Evolutionary conservation across 2,329 filamentous ascomycete genomes (phyloP).

Genomic region (Diplodia scrobiculata): DNA sequence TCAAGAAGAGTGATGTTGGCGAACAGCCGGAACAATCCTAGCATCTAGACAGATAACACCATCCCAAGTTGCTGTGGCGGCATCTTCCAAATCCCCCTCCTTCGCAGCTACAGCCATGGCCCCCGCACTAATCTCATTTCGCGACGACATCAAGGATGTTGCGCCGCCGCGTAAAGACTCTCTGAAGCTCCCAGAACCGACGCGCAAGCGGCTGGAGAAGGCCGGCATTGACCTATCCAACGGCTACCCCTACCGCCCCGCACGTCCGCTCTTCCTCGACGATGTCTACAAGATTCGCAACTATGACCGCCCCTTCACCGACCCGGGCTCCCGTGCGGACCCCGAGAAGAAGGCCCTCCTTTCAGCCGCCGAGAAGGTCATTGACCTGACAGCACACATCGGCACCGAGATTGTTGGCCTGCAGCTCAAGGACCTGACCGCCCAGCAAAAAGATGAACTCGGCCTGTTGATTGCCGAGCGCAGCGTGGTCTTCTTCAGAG

Average conservation of each 20-base stretch:
- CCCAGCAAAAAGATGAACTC: conserved; percentile 63
- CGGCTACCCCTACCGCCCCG: conserved; percentile 71
- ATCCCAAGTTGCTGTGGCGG: neutral
- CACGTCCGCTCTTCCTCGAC: conserved; percentile 67
- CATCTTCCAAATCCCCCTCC: conserved; percentile 8
- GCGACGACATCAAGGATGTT: conserved; percentile 63
- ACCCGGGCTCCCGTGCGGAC: conserved; percentile 66
- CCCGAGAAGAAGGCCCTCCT: conserved; percentile 64
- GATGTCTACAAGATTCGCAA: conserved; percentile 68
- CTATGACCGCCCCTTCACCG: conserved; percentile 58
- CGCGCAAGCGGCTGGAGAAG: conserved; percentile 64
- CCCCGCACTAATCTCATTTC: conserved; percentile 58
- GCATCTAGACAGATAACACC: conserved; percentile 11
- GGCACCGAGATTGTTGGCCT: conserved; percentile 66
- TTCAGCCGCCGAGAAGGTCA: conserved; percentile 64
- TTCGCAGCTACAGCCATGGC: conserved; percentile 49
- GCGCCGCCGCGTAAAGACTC: conserved; percentile 65
- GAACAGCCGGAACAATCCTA: conserved; percentile 1
- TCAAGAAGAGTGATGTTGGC: neutral
- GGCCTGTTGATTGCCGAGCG: conserved; percentile 64
- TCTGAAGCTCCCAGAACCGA: conserved; percentile 61
- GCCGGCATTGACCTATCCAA: conserved; percentile 69
- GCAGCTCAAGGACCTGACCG: conserved; percentile 63
- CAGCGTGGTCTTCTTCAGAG: conserved; percentile 67
- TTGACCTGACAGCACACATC: conserved; percentile 63